Base-by-base conservation (phyloP, 73 alveolate species). In the Tetrahymena thermophila region DNA sequence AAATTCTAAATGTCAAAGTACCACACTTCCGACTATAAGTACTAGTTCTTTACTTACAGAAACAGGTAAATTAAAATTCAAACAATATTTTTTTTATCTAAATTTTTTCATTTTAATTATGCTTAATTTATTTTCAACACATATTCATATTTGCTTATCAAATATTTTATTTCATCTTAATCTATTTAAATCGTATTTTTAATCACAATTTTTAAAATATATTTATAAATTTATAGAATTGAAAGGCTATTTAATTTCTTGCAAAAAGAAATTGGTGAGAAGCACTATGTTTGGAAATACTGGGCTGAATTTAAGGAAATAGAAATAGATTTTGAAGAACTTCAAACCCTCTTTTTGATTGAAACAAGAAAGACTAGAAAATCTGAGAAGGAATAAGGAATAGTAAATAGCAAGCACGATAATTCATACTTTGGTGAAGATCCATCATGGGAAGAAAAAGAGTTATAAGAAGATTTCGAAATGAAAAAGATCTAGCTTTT, bases 211-310 rank as follows among this genome's bases (percentile, higher is more conserved):
- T 55, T 55, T 19, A 5, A 19, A 23, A 56, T 56, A 9, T 56
- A 19, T 35, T 94, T 34, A 40, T 85, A 23, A 71, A 84, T 85
- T 34, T 43, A 89, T 23, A 95, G 97, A 89, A 89, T 95, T 35
- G 31, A 84, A 10, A 95, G 94, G 89, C 93, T 95, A 11, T 95
- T 85, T 84, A 94, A 85, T 56, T 93, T 84, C 94, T 95, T 95
- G 50, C 57, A 71, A 37, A 85, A 95, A 44, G 95, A 85, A 38
- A 95, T 95, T 4, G 97, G 97, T 43, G 71, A 95, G 56, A 95
- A 85, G 84, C 93, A 85, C 85, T 95, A 95, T 95, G 95, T 95
- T 1, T 95, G 97, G 97, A 94, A 95, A 50, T 94, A 94, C 13
- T 93, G 93, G 85, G 97, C 97, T 43, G 85, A 35, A 89, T 89